Conservation (phyloP, 2,329 filamentous ascomycete species). For the Clarireedia hainanense region DNA sequence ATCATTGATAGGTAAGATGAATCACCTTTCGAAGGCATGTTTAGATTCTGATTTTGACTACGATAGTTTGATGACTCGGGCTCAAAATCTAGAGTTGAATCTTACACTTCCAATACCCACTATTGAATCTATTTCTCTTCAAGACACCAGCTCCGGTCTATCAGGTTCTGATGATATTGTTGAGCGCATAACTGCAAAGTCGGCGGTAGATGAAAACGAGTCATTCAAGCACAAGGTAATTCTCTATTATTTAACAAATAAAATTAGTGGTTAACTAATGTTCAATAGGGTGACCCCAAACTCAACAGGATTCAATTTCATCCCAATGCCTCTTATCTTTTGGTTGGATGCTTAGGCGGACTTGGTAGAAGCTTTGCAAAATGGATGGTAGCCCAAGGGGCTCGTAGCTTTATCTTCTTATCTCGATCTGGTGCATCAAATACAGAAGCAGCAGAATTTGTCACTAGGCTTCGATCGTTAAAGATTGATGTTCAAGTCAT, state of each 20-base stretch:
- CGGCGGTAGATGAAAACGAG: not conserved
- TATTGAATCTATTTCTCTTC: not conserved
- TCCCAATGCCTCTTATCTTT: slow-evolving; percentile 26
- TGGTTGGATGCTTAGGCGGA: slow-evolving; percentile 36
- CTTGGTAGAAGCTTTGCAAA: slow-evolving; percentile 31
- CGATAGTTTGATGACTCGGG: not conserved
- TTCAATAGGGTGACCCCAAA: not conserved
- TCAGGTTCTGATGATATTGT: not conserved
- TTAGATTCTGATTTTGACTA: not conserved
- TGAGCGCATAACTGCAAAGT: no score
- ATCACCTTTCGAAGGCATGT: not conserved
- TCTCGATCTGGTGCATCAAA: slow-evolving; percentile 3
- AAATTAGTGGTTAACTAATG: not conserved
- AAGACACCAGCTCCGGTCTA: not conserved
- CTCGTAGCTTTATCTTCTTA: not conserved
- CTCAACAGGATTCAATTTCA: not conserved
- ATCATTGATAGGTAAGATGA: not conserved
- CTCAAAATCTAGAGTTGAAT: not conserved
- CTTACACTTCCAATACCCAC: not conserved
- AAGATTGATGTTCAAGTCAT: not conserved
- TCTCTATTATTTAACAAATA: no score
- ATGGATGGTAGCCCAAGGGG: slow-evolving; percentile 29
- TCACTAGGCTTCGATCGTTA: not conserved
- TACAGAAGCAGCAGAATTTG: slow-evolving; percentile 1
- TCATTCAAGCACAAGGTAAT: no score